Base-by-base conservation (phyloP, 78 protist species). In the Polysphondylium violaceum region DNA sequence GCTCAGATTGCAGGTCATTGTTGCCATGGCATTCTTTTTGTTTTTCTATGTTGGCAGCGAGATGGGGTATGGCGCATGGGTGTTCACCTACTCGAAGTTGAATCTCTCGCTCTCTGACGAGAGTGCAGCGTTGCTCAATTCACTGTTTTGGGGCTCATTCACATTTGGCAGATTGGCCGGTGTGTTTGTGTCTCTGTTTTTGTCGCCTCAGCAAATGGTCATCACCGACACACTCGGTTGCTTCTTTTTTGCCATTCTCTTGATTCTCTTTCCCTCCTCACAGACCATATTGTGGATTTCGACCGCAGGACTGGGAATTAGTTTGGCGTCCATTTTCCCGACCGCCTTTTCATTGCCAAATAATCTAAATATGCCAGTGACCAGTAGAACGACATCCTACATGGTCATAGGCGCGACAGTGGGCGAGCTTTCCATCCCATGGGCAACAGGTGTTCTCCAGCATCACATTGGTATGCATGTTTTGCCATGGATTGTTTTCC, bases 61-160 rank as follows among this genome's bases (percentile, higher is more conserved):
- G 64, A 55, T 51, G 55, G 91, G 91, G 25, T 83, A 33, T 83
- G 91, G 91, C n/a, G 77, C 74, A 33, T 83, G 91, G 91, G n/a
- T 83, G 3, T 83, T 43, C 43, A 83, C 79, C 2, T 83, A 58
- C 23, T 4, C 56, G 21, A 5, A 81, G 29, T n/a, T 53, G 3
- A 67, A 67, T 31, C 64, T 83, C 9, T 29, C 55, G 0, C 31
- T 83, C 29, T 19, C 23, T 1, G 91, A 83, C 33, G 47, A 59
- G 21, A 25, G 36, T 12, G 91, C 72, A 23, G 91, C 76, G 21
- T n/a, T 83, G 16, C 12, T 83, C 23, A 83, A 63, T n/a, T 69
- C 79, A 29, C 5, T 71, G 14, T 83, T 83, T 43, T 83, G 91
- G 91, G 76, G 71, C 7, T 41, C 72, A 21, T 83, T 83, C 58